Percentiles rank a stretch among this genome's conserved stretches.
Conservation (phyloP, 1,284 basidiomycete genomes). For the Leccinum angustisporum region DNA sequence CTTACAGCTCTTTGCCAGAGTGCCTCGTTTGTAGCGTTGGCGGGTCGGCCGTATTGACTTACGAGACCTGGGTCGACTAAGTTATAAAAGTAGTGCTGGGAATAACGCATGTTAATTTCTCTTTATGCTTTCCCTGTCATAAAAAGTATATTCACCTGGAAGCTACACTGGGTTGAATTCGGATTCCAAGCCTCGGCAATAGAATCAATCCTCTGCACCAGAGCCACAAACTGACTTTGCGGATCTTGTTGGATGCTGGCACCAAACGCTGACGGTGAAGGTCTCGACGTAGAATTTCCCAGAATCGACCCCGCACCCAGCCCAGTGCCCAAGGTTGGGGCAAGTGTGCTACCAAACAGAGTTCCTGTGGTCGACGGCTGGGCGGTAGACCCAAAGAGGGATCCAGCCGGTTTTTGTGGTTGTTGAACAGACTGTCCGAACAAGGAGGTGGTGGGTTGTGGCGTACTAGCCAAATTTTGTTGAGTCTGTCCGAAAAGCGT, state of each 20-base stretch:
- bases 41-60: slow-evolving; percentile 69
- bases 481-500: slow-evolving; percentile 35
- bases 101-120: slow-evolving; percentile 6
- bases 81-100: slow-evolving; percentile 83
- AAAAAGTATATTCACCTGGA: slow-evolving; percentile 59
- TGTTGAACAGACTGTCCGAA: slow-evolving; percentile 34
- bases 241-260: slow-evolving; percentile 51
- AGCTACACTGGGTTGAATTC: slow-evolving; percentile 68
- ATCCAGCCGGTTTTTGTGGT: slow-evolving; percentile 28
- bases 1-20: slow-evolving; percentile 79
- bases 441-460: slow-evolving; percentile 28
- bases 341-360: slow-evolving; percentile 35
- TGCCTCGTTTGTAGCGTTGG: slow-evolving; percentile 71
- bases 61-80: slow-evolving; percentile 76
- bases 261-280: slow-evolving; percentile 29
- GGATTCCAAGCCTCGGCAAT: slow-evolving; percentile 77
- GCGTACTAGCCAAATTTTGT: slow-evolving; percentile 8
- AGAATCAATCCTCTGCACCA: slow-evolving; percentile 64
- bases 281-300: slow-evolving; percentile 22
- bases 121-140: neutral
- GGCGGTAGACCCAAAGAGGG: slow-evolving; percentile 36
- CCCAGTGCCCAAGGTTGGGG: slow-evolving; percentile 28
- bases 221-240: slow-evolving; percentile 56
- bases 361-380: slow-evolving; percentile 31
- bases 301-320: slow-evolving; percentile 25